A percentile compares a stretch with the other conserved stretches of the same genome.
phyloP scores from a whole-genome alignment of 2,329 filamentous ascomycete species.

The Fonsecaea pugnacius region DNA sequence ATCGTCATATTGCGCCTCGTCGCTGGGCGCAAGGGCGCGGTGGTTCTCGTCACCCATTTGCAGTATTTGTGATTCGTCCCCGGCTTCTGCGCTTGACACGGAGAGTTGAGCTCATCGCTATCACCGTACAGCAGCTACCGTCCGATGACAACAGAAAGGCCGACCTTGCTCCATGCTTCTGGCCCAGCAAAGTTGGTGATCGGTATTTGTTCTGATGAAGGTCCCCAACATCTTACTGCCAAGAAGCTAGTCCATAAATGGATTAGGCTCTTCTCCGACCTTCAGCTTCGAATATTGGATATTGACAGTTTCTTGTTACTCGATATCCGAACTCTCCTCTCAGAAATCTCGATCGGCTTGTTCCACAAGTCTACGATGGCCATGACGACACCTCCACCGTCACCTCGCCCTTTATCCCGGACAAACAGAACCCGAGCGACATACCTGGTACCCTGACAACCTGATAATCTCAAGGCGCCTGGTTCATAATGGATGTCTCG shows the following conservation, averaged over 20 bases:
- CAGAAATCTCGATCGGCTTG: too few species aligned
- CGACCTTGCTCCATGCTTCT: not conserved
- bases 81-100: not conserved
- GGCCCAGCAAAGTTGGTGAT: not conserved
- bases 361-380: too few species aligned
- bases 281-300: not conserved
- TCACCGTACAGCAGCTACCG: not conserved
- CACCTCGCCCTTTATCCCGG: too few species aligned
- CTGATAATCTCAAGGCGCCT: not conserved
- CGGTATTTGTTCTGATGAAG: not conserved
- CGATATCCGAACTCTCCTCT: not conserved
- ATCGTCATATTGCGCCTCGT: conserved; percentile 17
- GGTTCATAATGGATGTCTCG: not conserved
- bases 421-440: too few species aligned
- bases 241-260: not conserved
- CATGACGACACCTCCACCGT: not conserved
- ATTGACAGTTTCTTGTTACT: not conserved
- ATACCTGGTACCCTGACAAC: too few species aligned
- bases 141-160: not conserved
- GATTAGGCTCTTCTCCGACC: not conserved
- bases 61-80: not conserved
- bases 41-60: conserved; percentile 21
- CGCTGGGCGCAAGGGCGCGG: conserved; percentile 5
- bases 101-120: not conserved
- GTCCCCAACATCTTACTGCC: not conserved